Evolutionary conservation across 164 flowering plant species (phyloP), one percentile per base, ranked within the genome.

Genomic region (Kalanchoe fedtschenkoi): DNA sequence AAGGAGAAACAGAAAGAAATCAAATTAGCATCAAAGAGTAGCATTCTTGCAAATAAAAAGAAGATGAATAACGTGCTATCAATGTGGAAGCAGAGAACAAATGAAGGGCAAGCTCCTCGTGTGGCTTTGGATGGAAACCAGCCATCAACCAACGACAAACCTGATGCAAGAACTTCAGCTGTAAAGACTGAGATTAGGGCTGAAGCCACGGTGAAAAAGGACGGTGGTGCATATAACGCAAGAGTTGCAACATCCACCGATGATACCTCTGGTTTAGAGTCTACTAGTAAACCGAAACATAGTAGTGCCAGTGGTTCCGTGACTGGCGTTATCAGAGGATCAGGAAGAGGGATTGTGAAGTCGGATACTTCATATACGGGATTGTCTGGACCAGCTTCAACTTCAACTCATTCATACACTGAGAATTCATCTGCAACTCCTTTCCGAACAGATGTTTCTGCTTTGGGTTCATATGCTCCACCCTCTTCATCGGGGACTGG

Each of bases 71-170:
- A 93, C 73, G 97, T 90, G 13, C 68, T 93, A 70, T 77, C 89
- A 32, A 85, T 83, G 96, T 95, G 99, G 99, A 95, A 95, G 76
- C 99, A 95, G 69, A 78, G 99, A 69, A 95, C 83, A 74, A 83
- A 85, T 74, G 99, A 91, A 73, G 91, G 91, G 33, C 98, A 92
- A 78, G 83, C 93, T 47, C 81, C 89, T 6, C 93, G 96, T 60
- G 80, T 88, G 42, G 87, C 87, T 42, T 81, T 89, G 57, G 95
- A 83, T 67, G 87, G 78, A 61, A 79, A 69, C 60, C 82, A 68
- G 35, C 41, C 69, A 63, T 64, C 79, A 10, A 61, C 68, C 34
- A 90, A 84, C 68, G 91, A 81, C 59, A 79, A 72, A 62, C 61
- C 68, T 46, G 69, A 65, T 62, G 62, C 75, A 14, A 65, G 29